phyloP scores from a whole-genome alignment of 176 grass and related monocot species.

The Rhynchospora tenuis region DNA sequence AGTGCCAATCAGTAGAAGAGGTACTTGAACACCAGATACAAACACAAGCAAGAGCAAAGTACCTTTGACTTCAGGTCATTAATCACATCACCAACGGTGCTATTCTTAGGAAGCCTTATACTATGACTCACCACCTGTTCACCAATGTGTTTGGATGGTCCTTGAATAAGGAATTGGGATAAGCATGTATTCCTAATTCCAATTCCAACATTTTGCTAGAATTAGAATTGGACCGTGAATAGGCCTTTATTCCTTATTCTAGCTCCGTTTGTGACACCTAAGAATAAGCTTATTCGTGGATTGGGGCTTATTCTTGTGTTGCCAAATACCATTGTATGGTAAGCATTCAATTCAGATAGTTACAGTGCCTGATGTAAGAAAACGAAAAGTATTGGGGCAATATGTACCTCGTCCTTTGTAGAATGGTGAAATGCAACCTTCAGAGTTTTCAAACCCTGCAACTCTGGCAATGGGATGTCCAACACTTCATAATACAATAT shows the following conservation, averaged over 20 bases:
- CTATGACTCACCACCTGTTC: slow-evolving; percentile 22
- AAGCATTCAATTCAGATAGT: slow-evolving; percentile 20
- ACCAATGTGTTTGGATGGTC: no score
- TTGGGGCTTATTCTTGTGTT: no score
- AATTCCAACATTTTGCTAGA: no score
- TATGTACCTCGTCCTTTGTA: slow-evolving; percentile 80
- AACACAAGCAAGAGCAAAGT: slow-evolving; percentile 3
- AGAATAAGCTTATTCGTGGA: no score
- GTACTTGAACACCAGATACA: not conserved
- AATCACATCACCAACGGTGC: slow-evolving; percentile 78
- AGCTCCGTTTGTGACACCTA: no score
- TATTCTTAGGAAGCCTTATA: slow-evolving; percentile 70
- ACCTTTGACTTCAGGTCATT: slow-evolving; percentile 88
- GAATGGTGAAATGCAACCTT: slow-evolving; percentile 98
- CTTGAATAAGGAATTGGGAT: no score
- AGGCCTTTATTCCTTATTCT: no score
- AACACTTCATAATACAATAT: slow-evolving; percentile 94
- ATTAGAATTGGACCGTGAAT: no score
- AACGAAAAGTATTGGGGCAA: slow-evolving; percentile 8
- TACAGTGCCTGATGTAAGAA: slow-evolving; percentile 24
- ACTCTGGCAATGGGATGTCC: slow-evolving; percentile 88
- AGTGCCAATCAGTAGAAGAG: not conserved
- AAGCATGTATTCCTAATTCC: no score
- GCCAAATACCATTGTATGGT: slow-evolving; percentile 1
- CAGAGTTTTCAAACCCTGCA: slow-evolving; percentile 85